Evolutionary conservation across 2,329 filamentous ascomycete genomes (phyloP).

Genomic region (Septoria petroselini): DNA sequence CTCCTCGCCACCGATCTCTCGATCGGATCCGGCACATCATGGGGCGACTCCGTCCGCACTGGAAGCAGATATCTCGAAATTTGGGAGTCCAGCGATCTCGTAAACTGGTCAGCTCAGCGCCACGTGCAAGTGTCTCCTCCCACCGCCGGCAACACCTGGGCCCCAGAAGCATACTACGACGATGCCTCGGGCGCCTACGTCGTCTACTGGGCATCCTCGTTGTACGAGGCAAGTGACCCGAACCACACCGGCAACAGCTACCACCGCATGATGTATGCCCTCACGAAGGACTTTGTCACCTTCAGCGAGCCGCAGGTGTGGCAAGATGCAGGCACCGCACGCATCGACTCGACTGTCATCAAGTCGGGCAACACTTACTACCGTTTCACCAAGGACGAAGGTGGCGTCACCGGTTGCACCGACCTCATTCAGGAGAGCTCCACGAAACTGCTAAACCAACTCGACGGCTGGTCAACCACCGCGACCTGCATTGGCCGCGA

Average conservation of each 20-base stretch:
- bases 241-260: conserved; percentile 51
- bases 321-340: conserved; percentile 51
- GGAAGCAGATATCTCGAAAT: conserved; percentile 51
- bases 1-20: conserved; percentile 54
- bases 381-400: conserved; percentile 57
- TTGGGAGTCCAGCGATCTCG: conserved; percentile 53
- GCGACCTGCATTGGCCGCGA: conserved; percentile 52
- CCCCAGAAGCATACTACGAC: conserved; percentile 56
- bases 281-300: conserved; percentile 55
- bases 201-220: conserved; percentile 49
- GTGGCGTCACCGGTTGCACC: conserved; percentile 49
- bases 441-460: conserved; percentile 40
- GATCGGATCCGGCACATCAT: conserved; percentile 54
- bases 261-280: conserved; percentile 56
- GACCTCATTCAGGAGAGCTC: conserved; percentile 57
- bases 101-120: conserved; percentile 52
- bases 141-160: conserved; percentile 56
- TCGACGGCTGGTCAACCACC: conserved; percentile 47
- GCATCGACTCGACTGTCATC: conserved; percentile 55
- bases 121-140: conserved; percentile 51
- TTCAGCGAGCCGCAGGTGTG: conserved; percentile 53
- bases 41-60: conserved; percentile 47
- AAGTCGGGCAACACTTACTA: conserved; percentile 46
- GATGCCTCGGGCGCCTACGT: conserved; percentile 46
- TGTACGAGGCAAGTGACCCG: conserved; percentile 50